Conservation (phyloP, 2,329 filamentous ascomycete species). For the Nigrospora osmanthi region DNA sequence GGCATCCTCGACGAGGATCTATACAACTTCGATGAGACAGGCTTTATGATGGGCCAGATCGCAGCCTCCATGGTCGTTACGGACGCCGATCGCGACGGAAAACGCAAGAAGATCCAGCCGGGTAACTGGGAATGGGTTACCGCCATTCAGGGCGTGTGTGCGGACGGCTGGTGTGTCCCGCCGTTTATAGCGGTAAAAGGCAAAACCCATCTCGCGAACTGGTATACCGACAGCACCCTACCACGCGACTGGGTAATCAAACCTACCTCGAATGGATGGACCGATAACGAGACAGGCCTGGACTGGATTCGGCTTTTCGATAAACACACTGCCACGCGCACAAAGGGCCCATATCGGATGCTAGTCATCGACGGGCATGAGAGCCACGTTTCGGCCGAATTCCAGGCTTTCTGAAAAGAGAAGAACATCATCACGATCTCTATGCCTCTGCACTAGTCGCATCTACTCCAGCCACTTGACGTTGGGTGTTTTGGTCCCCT, state of each 20-base stretch:
- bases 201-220: conserved; percentile 2
- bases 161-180: conserved; percentile 5
- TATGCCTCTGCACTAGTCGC: too few species aligned
- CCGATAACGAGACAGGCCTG: not conserved
- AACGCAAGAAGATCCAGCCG: not conserved
- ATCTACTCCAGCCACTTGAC: too few species aligned
- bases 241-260: not conserved
- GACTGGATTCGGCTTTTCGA: not conserved
- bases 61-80: not conserved
- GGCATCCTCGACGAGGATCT: not conserved
- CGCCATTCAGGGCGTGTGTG: conserved; percentile 10
- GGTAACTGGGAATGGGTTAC: conserved; percentile 19
- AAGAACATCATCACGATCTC: too few species aligned
- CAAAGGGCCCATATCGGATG: conserved; percentile 6
- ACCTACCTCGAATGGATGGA: not conserved
- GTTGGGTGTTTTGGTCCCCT: too few species aligned
- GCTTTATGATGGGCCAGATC: not conserved
- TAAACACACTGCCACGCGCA: not conserved
- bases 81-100: not conserved
- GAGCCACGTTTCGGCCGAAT: too few species aligned
- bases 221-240: not conserved
- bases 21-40: not conserved
- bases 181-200: conserved; percentile 3
- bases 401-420: too few species aligned
- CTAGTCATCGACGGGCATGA: too few species aligned